These are phyloP conservation scores for Camellia granthamiana DNA, from an alignment of 148 eudicot genomes.

Conservation along the genomic window DNA sequence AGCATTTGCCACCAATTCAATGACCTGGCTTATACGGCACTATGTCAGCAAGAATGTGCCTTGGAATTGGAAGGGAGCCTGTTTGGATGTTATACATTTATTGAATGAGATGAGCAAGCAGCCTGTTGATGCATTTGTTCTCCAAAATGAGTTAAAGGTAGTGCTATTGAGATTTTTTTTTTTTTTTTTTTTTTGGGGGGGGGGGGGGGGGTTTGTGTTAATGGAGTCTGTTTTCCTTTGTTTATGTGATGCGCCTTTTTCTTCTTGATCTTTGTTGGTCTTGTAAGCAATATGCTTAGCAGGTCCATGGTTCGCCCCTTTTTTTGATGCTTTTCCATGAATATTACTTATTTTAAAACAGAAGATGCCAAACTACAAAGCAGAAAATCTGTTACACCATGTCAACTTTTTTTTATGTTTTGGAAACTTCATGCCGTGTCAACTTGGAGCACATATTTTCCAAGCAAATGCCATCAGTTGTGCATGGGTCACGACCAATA, in stretches of 20 bases:
- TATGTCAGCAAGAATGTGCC: not conserved
- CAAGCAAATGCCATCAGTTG: not conserved
- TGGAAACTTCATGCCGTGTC: not conserved
- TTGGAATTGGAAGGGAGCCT: not conserved
- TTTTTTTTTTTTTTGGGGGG: no score
- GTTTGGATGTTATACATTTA: not conserved
- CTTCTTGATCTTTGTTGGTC: not conserved
- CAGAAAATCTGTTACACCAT: no score
- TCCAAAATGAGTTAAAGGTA: not conserved
- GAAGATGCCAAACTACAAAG: not conserved
- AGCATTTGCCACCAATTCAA: not conserved
- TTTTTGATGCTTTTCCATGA: not conserved
- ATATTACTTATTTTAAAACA: not conserved
- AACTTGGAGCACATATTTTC: not conserved
- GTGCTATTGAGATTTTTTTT: not conserved
- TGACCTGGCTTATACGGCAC: not conserved
- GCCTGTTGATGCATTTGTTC: not conserved
- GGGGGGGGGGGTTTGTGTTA: no score
- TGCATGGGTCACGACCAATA: not conserved
- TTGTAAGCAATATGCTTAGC: slow-evolving; percentile 7
- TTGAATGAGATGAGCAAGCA: not conserved
- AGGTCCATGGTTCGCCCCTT: not conserved
- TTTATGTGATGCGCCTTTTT: not conserved
- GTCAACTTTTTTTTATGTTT: not conserved
- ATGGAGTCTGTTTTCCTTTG: no score